These are phyloP conservation scores for Phytophthora fragariaefolia DNA, from an alignment of 352 stramenopile species.

Conservation along the genomic window DNA sequence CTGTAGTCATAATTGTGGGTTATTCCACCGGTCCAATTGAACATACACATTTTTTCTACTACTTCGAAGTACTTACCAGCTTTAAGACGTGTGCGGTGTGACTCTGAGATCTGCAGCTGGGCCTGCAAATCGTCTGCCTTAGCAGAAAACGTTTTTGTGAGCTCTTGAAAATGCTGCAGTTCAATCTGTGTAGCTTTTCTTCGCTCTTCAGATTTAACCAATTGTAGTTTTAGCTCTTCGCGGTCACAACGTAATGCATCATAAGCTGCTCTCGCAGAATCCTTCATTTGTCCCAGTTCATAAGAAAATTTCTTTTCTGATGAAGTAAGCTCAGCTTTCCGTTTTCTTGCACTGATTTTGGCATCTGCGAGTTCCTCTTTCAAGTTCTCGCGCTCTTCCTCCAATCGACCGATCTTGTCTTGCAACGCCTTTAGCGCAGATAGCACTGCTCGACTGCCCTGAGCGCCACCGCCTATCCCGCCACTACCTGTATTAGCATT, in stretches of 20 bases:
- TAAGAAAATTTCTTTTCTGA: conserved; percentile 74
- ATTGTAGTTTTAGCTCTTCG: conserved; percentile 66
- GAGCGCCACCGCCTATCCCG: conserved; percentile 16
- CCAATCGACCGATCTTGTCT: conserved; percentile 76
- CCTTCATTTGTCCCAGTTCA: conserved; percentile 71
- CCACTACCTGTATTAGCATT: conserved; percentile 1
- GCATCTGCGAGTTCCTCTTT: conserved; percentile 66
- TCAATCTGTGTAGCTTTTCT: conserved; percentile 51
- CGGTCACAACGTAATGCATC: conserved; percentile 63
- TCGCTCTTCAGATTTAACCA: conserved; percentile 58
- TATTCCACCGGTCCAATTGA: not conserved
- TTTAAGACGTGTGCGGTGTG: conserved; percentile 41
- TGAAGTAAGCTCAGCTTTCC: conserved; percentile 56
- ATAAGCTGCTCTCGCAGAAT: conserved; percentile 69
- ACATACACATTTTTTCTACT: not conserved
- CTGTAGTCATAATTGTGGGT: conserved; percentile 26
- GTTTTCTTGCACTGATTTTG: conserved; percentile 59
- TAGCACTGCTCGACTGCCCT: conserved; percentile 73
- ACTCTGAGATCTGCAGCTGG: conserved; percentile 57
- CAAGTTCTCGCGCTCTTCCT: conserved; percentile 67
- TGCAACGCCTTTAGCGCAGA: conserved; percentile 81
- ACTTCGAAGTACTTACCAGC: conserved; percentile 31
- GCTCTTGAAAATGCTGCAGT: conserved; percentile 57
- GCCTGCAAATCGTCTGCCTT: conserved; percentile 62
- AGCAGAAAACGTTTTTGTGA: conserved; percentile 54